phyloP scores from a whole-genome alignment of 163 green algal genomes.

The Scenedesmus sp. region DNA sequence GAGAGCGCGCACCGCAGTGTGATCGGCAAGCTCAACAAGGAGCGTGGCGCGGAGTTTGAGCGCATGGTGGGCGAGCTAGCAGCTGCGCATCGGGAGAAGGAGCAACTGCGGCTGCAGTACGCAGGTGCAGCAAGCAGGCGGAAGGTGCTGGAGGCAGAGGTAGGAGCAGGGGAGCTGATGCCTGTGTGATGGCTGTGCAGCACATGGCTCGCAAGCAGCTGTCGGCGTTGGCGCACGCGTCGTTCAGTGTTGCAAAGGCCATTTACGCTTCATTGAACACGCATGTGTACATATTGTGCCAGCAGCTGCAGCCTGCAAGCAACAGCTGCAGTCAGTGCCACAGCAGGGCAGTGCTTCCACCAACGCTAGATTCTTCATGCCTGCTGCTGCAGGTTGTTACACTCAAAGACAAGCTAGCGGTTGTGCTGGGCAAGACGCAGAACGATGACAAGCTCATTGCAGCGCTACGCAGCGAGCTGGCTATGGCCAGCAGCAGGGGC shows the following conservation, averaged over 20 bases:
- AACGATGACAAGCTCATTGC: slow-evolving; percentile 78
- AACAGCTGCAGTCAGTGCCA: no score
- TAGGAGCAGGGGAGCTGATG: background rate
- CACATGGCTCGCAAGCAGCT: no score
- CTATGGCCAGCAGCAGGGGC: slow-evolving; percentile 16
- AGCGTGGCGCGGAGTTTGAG: slow-evolving; percentile 40
- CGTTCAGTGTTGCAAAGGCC: no score
- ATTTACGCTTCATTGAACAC: no score
- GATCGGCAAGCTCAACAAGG: slow-evolving; percentile 52
- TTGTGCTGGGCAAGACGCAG: slow-evolving; percentile 73
- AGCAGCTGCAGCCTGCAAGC: no score
- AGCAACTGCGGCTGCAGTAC: slow-evolving; percentile 46
- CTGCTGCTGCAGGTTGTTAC: slow-evolving; percentile 55
- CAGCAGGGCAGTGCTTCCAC: no score
- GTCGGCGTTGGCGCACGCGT: background rate
- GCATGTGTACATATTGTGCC: no score
- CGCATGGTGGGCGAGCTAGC: slow-evolving; percentile 48
- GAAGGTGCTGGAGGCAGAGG: slow-evolving; percentile 57
- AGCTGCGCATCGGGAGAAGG: background rate
- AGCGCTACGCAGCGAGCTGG: slow-evolving; percentile 64
- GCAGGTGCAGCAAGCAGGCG: slow-evolving; percentile 52
- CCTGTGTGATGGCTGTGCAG: background rate
- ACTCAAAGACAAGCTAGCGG: slow-evolving; percentile 70
- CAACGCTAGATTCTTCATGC: no score
- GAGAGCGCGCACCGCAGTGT: slow-evolving; percentile 51